phyloP scores from a whole-genome alignment of 2,329 filamentous ascomycete genomes.

The Pyricularia sp. region DNA sequence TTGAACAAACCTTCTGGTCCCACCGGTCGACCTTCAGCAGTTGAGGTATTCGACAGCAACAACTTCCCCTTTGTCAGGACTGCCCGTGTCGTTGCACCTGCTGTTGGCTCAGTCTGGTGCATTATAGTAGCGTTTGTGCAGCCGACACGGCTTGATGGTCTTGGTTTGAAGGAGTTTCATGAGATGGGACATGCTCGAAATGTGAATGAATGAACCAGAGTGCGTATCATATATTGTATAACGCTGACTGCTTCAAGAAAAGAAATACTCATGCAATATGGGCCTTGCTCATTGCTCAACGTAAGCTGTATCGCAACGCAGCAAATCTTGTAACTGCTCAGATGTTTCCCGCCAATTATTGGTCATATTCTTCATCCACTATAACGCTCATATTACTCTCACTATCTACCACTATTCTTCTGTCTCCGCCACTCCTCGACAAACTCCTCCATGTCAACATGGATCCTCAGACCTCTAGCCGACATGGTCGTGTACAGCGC shows the following conservation, averaged over 20 bases:
- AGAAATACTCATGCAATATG: no score
- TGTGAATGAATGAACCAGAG: no score
- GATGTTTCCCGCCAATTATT: no score
- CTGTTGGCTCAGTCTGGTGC: not conserved
- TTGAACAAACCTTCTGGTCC: slow-evolving; percentile 20
- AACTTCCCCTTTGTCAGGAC: slow-evolving; percentile 36
- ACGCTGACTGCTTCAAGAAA: no score
- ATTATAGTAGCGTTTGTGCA: no score
- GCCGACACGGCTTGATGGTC: no score
- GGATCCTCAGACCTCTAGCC: slow-evolving; percentile 10
- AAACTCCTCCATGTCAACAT: slow-evolving; percentile 10
- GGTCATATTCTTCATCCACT: not conserved
- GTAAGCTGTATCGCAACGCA: no score
- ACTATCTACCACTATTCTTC: not conserved
- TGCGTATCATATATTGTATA: no score
- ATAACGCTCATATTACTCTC: not conserved
- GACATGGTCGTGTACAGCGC: slow-evolving; percentile 20
- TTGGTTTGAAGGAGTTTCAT: no score
- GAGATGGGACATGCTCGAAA: no score
- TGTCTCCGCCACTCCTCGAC: slow-evolving; percentile 5
- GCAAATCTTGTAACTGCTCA: no score
- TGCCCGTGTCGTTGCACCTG: slow-evolving; percentile 16
- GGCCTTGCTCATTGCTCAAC: no score
- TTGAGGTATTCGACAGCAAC: slow-evolving; percentile 20
- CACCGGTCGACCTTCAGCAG: slow-evolving; percentile 20